Evolutionary conservation across 768 basidiomycete genomes (phyloP).

Genomic region (Scleroderma bovista): DNA sequence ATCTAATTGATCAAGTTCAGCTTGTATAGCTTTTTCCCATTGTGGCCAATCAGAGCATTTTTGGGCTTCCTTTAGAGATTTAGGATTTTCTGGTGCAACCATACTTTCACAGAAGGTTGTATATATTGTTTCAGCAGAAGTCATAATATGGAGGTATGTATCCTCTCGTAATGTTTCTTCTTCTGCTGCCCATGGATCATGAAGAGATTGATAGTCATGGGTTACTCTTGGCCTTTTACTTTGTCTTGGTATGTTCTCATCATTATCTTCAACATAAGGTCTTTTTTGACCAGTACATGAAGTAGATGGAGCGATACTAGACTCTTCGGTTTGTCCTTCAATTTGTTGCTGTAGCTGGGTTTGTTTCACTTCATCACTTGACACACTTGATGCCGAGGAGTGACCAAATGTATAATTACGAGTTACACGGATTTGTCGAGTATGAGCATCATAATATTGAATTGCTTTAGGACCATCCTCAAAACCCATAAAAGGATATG

Average conservation of each 20-base stretch:
- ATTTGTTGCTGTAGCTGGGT: background rate
- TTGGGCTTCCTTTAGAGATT: background rate
- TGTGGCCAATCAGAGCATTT: background rate
- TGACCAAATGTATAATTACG: background rate
- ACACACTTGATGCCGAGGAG: background rate
- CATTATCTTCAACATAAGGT: background rate
- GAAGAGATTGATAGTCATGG: background rate
- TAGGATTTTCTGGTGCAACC: background rate
- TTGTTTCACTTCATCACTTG: background rate
- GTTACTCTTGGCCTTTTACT: background rate
- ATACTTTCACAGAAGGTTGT: background rate
- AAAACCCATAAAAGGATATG: background rate
- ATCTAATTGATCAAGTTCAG: background rate
- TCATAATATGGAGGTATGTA: background rate
- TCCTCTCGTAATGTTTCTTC: background rate
- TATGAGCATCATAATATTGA: background rate
- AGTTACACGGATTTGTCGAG: background rate
- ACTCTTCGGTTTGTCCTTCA: no score
- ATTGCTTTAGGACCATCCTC: background rate
- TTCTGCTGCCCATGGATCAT: no score
- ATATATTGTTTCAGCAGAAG: background rate
- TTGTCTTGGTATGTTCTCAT: background rate
- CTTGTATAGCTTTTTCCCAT: slow-evolving; percentile 1
- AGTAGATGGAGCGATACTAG: background rate
- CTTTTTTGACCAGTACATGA: background rate